phyloP scores from a whole-genome alignment of 2,329 filamentous ascomycete genomes.

The Diaporthe sp. region DNA sequence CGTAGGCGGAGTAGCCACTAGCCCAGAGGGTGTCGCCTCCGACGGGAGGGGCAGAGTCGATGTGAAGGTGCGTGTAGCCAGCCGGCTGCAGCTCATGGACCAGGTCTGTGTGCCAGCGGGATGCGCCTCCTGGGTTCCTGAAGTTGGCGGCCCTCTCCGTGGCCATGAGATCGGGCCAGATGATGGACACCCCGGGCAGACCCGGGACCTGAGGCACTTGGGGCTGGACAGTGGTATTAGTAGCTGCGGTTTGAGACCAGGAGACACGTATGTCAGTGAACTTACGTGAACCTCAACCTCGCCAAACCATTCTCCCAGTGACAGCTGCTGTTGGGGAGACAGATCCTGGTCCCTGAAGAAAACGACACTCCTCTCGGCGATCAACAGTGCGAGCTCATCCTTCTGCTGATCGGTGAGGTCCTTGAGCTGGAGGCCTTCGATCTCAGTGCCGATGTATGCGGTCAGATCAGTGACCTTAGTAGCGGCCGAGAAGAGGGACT shows the following conservation, averaged over 20 bases:
- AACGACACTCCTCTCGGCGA: slow-evolving; percentile 76
- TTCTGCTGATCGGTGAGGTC: slow-evolving; percentile 71
- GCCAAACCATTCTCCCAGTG: slow-evolving; percentile 74
- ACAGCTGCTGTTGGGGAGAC: slow-evolving; percentile 73
- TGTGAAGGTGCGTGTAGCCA: slow-evolving; percentile 78
- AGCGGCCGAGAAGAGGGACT: slow-evolving; percentile 70
- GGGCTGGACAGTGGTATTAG: slow-evolving; percentile 59
- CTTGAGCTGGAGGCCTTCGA: slow-evolving; percentile 74
- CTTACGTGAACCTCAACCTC: slow-evolving; percentile 78
- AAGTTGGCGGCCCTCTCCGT: slow-evolving; percentile 74
- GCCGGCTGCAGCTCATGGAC: slow-evolving; percentile 80
- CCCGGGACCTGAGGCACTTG: slow-evolving; percentile 81
- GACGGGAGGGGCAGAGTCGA: slow-evolving; percentile 74
- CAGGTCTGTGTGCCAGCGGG: slow-evolving; percentile 78
- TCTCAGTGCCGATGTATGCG: slow-evolving; percentile 74
- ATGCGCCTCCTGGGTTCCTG: slow-evolving; percentile 76
- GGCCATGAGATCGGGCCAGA: slow-evolving; percentile 78
- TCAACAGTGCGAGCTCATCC: slow-evolving; percentile 73
- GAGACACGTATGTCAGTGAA: slow-evolving; percentile 11
- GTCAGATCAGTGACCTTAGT: slow-evolving; percentile 75
- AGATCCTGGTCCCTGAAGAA: slow-evolving; percentile 76
- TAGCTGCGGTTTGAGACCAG: not conserved
- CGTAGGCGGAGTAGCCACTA: slow-evolving; percentile 78
- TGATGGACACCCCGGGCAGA: slow-evolving; percentile 73
- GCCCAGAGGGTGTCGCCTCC: slow-evolving; percentile 83